Evolutionary conservation across 2,329 filamentous ascomycete genomes (phyloP).

Genomic region (Domatiomyces globalis): DNA sequence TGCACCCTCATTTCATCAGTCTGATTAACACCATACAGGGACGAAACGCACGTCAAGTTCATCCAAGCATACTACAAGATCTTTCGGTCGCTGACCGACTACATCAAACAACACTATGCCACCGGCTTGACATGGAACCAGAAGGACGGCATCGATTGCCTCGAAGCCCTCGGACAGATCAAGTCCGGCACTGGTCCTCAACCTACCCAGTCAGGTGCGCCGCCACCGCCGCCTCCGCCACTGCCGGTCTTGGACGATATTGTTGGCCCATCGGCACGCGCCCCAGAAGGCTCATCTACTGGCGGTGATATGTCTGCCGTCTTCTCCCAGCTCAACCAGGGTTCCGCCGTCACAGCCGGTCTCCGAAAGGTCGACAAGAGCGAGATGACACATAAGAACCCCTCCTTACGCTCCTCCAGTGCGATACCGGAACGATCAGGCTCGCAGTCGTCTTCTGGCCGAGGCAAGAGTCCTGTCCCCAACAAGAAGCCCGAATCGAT

Average conservation of each 20-base stretch:
- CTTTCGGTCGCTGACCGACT: conserved; percentile 69
- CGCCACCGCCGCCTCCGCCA: conserved; percentile 39
- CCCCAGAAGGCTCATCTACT: conserved; percentile 31
- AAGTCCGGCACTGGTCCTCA: conserved; percentile 27
- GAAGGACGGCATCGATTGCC: conserved; percentile 55
- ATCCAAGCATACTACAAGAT: conserved; percentile 84
- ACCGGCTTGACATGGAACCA: conserved; percentile 78
- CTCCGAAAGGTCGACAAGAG: conserved; percentile 88
- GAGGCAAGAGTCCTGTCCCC: conserved; percentile 74
- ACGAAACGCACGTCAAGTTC: conserved; percentile 70
- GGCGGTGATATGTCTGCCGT: conserved; percentile 64
- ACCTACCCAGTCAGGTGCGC: conserved; percentile 24
- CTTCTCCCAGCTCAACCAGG: conserved; percentile 82
- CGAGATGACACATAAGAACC: conserved; percentile 98
- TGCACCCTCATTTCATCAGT: background rate
- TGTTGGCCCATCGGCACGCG: conserved; percentile 37
- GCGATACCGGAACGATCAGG: conserved; percentile 49
- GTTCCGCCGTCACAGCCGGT: conserved; percentile 71
- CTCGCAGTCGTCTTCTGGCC: conserved; percentile 39
- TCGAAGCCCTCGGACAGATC: conserved; percentile 51
- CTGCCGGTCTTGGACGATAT: conserved; percentile 34
- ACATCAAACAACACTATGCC: conserved; percentile 69
- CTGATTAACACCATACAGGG: conserved; percentile 38
- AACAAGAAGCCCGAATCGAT: conserved; percentile 76
- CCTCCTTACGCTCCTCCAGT: conserved; percentile 60